Percentiles rank a stretch among this genome's conserved stretches.
phyloP scores from a whole-genome alignment of 2,329 filamentous ascomycete species.

The Fusarium sp. region DNA sequence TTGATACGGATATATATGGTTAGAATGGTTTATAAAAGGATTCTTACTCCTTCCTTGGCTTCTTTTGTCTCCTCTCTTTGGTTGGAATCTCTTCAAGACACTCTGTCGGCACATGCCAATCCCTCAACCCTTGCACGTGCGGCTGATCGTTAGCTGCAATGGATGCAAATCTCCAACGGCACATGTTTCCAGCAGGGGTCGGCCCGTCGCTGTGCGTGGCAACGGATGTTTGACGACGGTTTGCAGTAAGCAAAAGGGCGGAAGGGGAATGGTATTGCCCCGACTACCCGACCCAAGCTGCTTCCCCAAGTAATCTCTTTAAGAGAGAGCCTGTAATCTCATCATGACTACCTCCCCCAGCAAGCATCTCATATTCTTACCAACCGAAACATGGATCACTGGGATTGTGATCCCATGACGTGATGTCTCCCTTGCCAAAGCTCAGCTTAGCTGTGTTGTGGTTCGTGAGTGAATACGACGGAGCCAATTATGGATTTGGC shows the following conservation, averaged over 20 bases:
- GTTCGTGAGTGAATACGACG: neutral
- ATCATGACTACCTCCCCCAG: neutral
- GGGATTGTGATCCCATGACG: constrained; percentile 9
- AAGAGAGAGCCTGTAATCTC: neutral
- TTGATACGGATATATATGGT: neutral
- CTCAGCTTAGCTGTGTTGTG: neutral
- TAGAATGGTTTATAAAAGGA: neutral
- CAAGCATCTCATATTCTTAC: constrained; percentile 4
- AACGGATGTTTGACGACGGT: neutral
- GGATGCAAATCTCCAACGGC: constrained; percentile 1
- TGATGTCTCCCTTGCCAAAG: neutral
- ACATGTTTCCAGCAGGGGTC: neutral
- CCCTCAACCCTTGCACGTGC: neutral
- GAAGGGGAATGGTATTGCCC: neutral
- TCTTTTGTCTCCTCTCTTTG: neutral
- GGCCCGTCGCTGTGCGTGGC: neutral
- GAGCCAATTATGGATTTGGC: neutral
- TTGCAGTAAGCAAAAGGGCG: neutral
- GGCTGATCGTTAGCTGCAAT: neutral
- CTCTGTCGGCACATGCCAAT: neutral
- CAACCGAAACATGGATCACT: constrained; percentile 11
- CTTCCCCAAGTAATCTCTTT: neutral
- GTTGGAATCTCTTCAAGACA: neutral
- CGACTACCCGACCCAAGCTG: neutral
- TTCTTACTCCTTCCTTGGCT: neutral